Evolutionary conservation across 345 rosid genomes (phyloP), one percentile per base, ranked within the genome.

Genomic region (Eucalyptus caleyi): DNA sequence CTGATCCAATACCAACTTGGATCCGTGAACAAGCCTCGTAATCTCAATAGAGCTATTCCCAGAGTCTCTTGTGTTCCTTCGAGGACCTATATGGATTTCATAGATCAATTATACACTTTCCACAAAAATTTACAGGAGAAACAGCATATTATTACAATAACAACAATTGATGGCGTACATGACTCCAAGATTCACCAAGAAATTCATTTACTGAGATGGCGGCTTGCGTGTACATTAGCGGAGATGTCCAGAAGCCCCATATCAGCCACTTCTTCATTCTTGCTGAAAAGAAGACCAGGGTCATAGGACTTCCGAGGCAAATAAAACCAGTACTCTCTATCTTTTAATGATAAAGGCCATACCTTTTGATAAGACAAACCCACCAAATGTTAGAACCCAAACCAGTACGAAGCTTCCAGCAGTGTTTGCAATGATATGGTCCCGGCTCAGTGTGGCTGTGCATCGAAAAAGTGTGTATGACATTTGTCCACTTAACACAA

Each of bases 1-100:
- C 96, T 96, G 88, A 96, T 86, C 98, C 97, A 96, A 89, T 95
- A 94, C 97, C 97, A 95, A 56, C 91, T 88, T 62, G 95, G 87
- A 44, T 92, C 91, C 11, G 93, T 82, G 85, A 90, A 90, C 87
- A 94, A 32, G 45, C 95, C 97, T 18, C 94, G 93, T 5, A 93
- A 88, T 90, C 91, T 90, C 91, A 96, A 81, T 42, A 93, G 82
- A 27, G 92, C 88, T 50, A 93, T 85, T 89, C 97, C 96, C 37
- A 95, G 90, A 47, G 87, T n/a, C 34, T 92, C 91, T 11, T 80
- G 87, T 26, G 93, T 89, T 88, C 89, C 89, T 14, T 45, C 40
- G 16, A 86, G 88, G 62, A 50, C 89, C 86, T 88, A 49, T 23
- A 50, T 21, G 42, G 60, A 56, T n/a, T 40, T 49, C 37, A 30